A percentile compares a stretch with the other conserved stretches of the same genome.
phyloP scores from a whole-genome alignment of 768 basidiomycete species.

The Serendipita indica region DNA sequence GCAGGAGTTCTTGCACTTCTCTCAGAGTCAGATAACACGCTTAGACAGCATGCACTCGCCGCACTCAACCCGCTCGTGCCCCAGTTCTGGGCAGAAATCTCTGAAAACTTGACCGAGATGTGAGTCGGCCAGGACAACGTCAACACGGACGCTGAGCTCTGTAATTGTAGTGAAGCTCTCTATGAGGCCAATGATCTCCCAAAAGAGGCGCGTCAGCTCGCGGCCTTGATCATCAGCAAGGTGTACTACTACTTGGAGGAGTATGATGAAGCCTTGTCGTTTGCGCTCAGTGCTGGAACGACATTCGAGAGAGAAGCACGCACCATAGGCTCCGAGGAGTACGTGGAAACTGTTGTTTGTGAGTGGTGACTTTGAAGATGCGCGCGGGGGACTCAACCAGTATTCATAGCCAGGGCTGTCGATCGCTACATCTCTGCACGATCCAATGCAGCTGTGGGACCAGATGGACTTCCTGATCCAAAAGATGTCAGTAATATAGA shows the following conservation, averaged over 20 bases:
- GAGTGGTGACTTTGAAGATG: slow-evolving; percentile 24
- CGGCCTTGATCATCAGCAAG: slow-evolving; percentile 90
- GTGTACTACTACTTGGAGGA: slow-evolving; percentile 95
- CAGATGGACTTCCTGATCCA: slow-evolving; percentile 32
- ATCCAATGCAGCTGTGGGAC: slow-evolving; percentile 15
- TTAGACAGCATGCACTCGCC: slow-evolving; percentile 84
- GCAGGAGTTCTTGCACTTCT: slow-evolving; percentile 87
- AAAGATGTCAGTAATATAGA: slow-evolving; percentile 50
- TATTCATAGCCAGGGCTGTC: slow-evolving; percentile 69
- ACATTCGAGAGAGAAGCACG: slow-evolving; percentile 68
- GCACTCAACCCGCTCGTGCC: slow-evolving; percentile 72
- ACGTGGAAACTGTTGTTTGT: slow-evolving; percentile 91
- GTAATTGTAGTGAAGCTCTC: slow-evolving; percentile 58
- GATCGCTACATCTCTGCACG: slow-evolving; percentile 78
- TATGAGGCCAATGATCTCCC: slow-evolving; percentile 74
- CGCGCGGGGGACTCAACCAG: not conserved
- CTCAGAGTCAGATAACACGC: slow-evolving; percentile 66
- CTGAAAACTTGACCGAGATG: slow-evolving; percentile 85
- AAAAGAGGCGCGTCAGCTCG: slow-evolving; percentile 57
- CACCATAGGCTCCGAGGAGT: slow-evolving; percentile 58
- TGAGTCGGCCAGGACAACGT: slow-evolving; percentile 26
- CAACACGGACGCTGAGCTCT: slow-evolving; percentile 10
- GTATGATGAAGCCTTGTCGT: slow-evolving; percentile 89
- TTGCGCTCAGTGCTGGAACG: slow-evolving; percentile 79
- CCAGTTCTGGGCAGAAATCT: slow-evolving; percentile 98